Conservation (phyloP, 305 asterid species). For the Salvia sclarea region DNA sequence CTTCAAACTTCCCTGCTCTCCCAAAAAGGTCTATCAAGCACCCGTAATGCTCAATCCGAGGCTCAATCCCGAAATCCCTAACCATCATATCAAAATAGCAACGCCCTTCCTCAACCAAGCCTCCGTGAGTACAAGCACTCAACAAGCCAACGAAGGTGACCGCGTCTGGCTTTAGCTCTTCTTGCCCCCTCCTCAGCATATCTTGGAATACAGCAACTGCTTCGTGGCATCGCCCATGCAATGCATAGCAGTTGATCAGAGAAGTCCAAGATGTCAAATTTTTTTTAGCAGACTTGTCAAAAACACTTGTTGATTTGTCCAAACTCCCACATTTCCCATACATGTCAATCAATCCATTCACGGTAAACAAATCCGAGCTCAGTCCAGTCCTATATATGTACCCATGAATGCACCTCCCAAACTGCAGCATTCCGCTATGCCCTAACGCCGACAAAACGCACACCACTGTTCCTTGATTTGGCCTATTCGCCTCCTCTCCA, state of each 20-base stretch:
- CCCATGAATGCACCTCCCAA: conserved; percentile 73
- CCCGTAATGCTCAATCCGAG: conserved; percentile 71
- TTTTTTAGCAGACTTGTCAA: conserved; percentile 39
- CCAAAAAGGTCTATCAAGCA: conserved; percentile 75
- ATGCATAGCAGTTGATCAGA: conserved; percentile 68
- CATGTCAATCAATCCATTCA: conserved; percentile 73
- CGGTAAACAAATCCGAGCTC: conserved; percentile 40
- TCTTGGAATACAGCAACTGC: conserved; percentile 56
- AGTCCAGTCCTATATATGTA: conserved; percentile 47
- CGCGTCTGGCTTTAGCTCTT: conserved; percentile 52
- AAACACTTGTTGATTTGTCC: conserved; percentile 53
- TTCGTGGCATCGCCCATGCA: conserved; percentile 55
- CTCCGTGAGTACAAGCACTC: conserved; percentile 77
- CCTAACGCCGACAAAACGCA: conserved; percentile 70
- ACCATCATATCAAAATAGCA: conserved; percentile 55
- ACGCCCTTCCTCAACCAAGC: conserved; percentile 59
- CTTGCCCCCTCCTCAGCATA: conserved; percentile 42
- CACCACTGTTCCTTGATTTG: conserved; percentile 70
- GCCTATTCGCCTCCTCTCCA: conserved; percentile 49
- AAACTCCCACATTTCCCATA: conserved; percentile 85
- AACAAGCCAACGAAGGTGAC: conserved; percentile 72
- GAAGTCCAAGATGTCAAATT: conserved; percentile 72
- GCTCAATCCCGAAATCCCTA: conserved; percentile 52
- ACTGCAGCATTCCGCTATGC: conserved; percentile 60
- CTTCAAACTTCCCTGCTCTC: conserved; percentile 67